Conservation (phyloP, 306 rosid genomes). For the Lithocarpus polystachyus region DNA sequence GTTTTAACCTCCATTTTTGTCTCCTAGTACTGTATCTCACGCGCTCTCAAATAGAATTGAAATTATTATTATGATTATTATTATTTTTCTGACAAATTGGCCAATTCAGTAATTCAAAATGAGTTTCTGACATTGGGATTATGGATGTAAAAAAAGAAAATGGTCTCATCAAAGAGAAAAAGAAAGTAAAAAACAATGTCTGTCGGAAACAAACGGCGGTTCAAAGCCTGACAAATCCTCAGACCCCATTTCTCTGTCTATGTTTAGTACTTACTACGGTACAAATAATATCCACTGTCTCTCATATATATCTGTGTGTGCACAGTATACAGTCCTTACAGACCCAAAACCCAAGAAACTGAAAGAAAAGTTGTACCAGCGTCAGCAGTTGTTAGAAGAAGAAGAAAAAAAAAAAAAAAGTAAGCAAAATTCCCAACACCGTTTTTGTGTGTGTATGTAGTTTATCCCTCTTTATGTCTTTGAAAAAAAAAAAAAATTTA, state of each 20-base stretch:
- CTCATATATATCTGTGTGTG: background rate
- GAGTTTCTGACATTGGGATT: background rate
- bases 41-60: no score
- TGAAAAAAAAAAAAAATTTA: background rate
- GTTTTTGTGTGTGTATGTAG: no score
- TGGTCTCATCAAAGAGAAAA: background rate
- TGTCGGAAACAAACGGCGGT: constrained; percentile 9
- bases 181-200: background rate
- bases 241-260: background rate
- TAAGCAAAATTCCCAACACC: background rate
- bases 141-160: background rate
- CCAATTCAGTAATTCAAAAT: no score
- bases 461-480: background rate
- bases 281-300: background rate
- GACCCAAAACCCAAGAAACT: background rate
- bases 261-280: background rate
- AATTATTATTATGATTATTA: no score
- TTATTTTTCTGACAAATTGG: no score
- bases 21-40: no score
- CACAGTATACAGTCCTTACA: background rate
- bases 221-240: background rate
- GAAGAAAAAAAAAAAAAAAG: background rate
- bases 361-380: background rate
- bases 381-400: background rate
- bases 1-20: no score